Evolutionary conservation across 2,329 filamentous ascomycete genomes (phyloP), one percentile per base, ranked within the genome.

Genomic region (Talaromyces sp.): DNA sequence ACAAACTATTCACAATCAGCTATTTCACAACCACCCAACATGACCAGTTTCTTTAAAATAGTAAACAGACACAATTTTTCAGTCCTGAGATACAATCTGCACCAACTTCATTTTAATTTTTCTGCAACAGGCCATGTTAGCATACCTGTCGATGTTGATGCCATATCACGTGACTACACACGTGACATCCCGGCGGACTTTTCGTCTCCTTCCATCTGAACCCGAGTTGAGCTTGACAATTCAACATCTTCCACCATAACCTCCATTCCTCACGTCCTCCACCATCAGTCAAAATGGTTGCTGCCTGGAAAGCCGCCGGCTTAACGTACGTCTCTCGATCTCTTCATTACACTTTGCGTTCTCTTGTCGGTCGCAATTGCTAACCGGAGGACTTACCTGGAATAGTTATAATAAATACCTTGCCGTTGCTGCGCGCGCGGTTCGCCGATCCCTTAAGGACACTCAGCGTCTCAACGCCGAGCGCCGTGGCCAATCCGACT

Each of bases 401-500:
- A 56, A 69, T 80, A 99, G 95, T 85, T 99, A 99, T 92, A 99
- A 99, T 90, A 95, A 93, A 85, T 98, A 97, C 89, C 89, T 99
- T 79, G 89, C 93, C 78, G 88, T 99, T 83, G 93, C 95, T 77
- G 89, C 93, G 82, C 93, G 93, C 82, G 91, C 92, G 78, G 91
- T 99, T 80, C 95, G 96, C 84, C 91, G 92, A 80, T 96, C 93
- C 80, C 86, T 99, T 81, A 97, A 98, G 87, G 95, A 99, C 78
- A 92, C 95, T 66, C 90, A 93, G 85, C 89, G 95, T 83, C 81
- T 97, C 72, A 80, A 80, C 72, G 93, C 93, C 70, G 95, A 98
- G 87, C 90, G 92, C 78, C 89, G 95, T 79, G 93, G 93, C 77
- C 88, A 93, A 81, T 90, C 89, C 82, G 94, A 98, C 64, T 82